Evolutionary conservation across 495 filamentous ascomycete species (phyloP), one percentile per base, ranked within the genome.

Genomic region (Aspergillus haitiensis): DNA sequence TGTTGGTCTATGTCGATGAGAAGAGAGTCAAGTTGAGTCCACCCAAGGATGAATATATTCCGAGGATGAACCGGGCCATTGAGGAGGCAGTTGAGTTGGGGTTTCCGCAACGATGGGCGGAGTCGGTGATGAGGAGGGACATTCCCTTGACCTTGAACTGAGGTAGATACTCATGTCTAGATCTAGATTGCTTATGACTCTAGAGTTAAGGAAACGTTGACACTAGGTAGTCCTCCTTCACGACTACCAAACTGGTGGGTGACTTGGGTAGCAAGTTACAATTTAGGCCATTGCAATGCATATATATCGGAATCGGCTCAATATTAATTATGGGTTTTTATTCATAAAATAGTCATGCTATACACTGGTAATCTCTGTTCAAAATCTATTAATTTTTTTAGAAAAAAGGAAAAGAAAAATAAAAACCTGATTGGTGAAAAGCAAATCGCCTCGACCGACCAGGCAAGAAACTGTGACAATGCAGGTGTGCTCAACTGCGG

Each of bases 31-130:
- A 60, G 57, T 5, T 59, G 36, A 74, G 68, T 10, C 49, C 58
- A 34, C 84, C 86, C 1, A 80, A 78, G 65, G 67, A 73, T 15
- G 88, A 90, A 72, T 92, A 90, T 69, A 74, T 90, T 37, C 67
- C 75, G 18, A 69, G 88, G 49, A 90, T 91, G 80, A 90, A 91
- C 67, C 75, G 72, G 56, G 88, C 84, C 6, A 81, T 90, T 64
- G 60, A 67, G 54, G 87, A 91, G 75, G 86, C 84, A 6, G 59
- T 82, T 54, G 65, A 59, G 27, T 65, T 81, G 61, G 87, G 86
- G 11, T 72, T 91, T 61, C 81, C 86, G 27, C 53, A 63, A 59
- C 58, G 62, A 32, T 91, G 85, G 74, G 76, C 88, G 51, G 72
- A 82, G 21, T 72, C 72, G 60, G 81, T 84, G 35, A 70, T 90